These are phyloP conservation scores for Trichoderma aggressivum DNA, from an alignment of 2,329 filamentous ascomycete species.

Conservation along the genomic window DNA sequence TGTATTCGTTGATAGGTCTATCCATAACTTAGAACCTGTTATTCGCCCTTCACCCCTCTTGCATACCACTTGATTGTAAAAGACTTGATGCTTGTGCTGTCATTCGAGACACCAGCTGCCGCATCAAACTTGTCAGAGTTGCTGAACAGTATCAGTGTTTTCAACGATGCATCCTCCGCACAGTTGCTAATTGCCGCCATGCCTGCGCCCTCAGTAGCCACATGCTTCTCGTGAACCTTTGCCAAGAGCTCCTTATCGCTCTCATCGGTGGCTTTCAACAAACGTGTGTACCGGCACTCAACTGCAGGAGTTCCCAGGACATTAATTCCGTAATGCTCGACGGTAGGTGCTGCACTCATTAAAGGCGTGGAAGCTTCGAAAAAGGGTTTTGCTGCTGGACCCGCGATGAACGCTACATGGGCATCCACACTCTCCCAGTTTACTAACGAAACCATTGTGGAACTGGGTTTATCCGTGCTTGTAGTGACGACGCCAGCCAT, in stretches of 20 bases:
- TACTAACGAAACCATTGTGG: neutral
- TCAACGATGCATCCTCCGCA: neutral
- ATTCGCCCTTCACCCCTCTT: neutral
- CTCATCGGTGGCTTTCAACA: neutral
- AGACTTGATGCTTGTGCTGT: neutral
- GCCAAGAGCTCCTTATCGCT: neutral
- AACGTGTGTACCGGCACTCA: neutral
- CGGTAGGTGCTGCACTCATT: neutral
- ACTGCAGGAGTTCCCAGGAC: neutral
- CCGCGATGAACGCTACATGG: neutral
- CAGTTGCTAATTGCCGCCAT: neutral
- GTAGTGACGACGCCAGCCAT: neutral
- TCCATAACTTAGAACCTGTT: neutral
- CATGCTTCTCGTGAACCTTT: neutral
- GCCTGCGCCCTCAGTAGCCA: neutral
- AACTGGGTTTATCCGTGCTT: neutral
- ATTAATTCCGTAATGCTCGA: neutral
- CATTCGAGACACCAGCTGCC: neutral
- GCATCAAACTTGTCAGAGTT: neutral
- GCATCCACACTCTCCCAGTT: neutral
- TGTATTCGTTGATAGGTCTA: neutral
- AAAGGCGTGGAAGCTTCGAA: neutral
- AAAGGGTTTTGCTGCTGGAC: neutral
- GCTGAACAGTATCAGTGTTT: neutral
- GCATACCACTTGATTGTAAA: neutral